Evolutionary conservation across 148 eudicot species (phyloP).

Genomic region (Chenopodium berlandieri): DNA sequence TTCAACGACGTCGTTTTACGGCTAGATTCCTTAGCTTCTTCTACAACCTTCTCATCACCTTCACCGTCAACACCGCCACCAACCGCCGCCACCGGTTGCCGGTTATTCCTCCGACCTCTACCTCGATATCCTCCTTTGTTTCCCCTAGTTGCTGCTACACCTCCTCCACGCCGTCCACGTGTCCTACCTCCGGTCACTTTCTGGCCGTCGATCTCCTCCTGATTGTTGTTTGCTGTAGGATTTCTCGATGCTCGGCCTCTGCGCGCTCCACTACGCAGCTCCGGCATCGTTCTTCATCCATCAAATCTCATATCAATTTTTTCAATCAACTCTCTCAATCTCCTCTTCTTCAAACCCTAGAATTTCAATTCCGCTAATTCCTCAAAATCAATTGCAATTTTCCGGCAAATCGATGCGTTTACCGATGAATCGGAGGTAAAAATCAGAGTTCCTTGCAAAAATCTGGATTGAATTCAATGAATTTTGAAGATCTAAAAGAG

Average conservation of each 20-base stretch:
- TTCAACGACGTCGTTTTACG: slow-evolving; percentile 23
- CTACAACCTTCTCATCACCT: slow-evolving; percentile 26
- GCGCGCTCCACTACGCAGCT: slow-evolving; percentile 67
- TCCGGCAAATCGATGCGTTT: not conserved
- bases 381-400: not conserved
- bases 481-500: slow-evolving; percentile 33
- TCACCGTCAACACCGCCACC: slow-evolving; percentile 14
- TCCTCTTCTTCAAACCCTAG: slow-evolving; percentile 19
- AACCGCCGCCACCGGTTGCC: slow-evolving; percentile 24
- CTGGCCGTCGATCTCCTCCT: slow-evolving; percentile 32
- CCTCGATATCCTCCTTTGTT: slow-evolving; percentile 27
- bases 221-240: slow-evolving; percentile 15
- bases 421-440: slow-evolving; percentile 8
- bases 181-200: slow-evolving; percentile 18
- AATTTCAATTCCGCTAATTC: not conserved
- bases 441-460: slow-evolving; percentile 10
- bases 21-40: slow-evolving; percentile 28
- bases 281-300: slow-evolving; percentile 58
- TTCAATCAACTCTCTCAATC: not conserved
- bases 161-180: slow-evolving; percentile 32
- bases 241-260: slow-evolving; percentile 47
- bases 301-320: slow-evolving; percentile 24
- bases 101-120: slow-evolving; percentile 29
- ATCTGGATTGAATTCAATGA: slow-evolving; percentile 10
- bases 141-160: slow-evolving; percentile 2